A percentile compares a stretch with the other conserved stretches of the same genome.
These are phyloP conservation scores for Stephania yunnanensis DNA, from an alignment of 164 flowering plant genomes.

Conservation along the genomic window DNA sequence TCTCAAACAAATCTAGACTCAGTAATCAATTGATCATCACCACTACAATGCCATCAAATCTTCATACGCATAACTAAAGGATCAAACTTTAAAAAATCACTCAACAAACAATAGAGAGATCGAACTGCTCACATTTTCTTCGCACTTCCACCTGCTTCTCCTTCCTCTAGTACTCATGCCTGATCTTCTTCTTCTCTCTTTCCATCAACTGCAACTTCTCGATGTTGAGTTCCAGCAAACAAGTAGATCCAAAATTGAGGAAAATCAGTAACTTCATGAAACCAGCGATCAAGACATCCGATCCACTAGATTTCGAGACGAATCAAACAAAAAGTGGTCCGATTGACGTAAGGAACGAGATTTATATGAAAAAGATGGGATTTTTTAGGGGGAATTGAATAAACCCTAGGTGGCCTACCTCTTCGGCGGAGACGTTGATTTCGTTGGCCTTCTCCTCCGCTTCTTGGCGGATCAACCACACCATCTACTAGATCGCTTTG, in stretches of 20 bases:
- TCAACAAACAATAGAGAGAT: neutral
- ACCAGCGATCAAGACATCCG: neutral
- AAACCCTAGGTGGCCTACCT: no score
- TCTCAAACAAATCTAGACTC: neutral
- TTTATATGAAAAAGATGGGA: neutral
- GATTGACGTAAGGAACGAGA: neutral
- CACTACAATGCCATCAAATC: no score
- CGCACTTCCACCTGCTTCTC: slow-evolving; percentile 87
- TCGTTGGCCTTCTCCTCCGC: no score
- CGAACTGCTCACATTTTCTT: slow-evolving; percentile 61
- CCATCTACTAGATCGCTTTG: no score
- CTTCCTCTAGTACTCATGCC: slow-evolving; percentile 85
- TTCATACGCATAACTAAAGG: no score
- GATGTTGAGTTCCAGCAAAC: slow-evolving; percentile 73
- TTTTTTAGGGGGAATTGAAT: neutral
- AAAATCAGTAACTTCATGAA: neutral
- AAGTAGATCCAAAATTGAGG: neutral
- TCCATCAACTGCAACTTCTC: slow-evolving; percentile 89
- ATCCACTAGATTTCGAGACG: neutral
- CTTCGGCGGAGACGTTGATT: no score
- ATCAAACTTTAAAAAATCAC: no score
- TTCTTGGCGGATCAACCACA: no score
- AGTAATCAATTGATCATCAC: no score
- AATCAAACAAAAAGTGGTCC: neutral
- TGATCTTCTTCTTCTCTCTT: slow-evolving; percentile 92